phyloP scores from a whole-genome alignment of 176 grass and related monocot species.

The Musa troglodytarum region DNA sequence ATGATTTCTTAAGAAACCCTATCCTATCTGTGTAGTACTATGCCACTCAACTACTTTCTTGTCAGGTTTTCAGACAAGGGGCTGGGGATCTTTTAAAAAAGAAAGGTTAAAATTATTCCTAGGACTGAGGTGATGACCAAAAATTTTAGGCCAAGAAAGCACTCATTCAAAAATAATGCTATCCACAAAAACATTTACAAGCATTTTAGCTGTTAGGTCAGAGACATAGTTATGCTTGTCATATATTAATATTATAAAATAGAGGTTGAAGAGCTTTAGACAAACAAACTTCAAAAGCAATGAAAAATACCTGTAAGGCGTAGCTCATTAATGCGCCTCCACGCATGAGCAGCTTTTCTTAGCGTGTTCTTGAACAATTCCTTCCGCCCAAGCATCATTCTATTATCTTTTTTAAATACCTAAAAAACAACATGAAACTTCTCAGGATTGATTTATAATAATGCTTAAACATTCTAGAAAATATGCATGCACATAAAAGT shows the following conservation, averaged over 20 bases:
- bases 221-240: background rate
- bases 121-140: background rate
- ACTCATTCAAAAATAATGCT: background rate
- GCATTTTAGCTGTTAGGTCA: background rate
- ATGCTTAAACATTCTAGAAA: background rate
- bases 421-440: constrained; percentile 5
- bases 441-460: background rate
- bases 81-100: background rate
- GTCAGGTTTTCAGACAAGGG: background rate
- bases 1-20: background rate
- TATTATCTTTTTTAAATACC: constrained; percentile 84
- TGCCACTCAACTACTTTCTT: background rate
- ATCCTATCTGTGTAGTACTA: background rate
- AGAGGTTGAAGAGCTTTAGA: background rate
- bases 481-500: no score
- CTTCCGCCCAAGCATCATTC: constrained; percentile 70
- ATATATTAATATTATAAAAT: background rate
- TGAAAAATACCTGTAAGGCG: constrained; percentile 54
- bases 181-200: background rate
- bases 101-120: background rate
- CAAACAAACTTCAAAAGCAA: background rate
- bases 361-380: constrained; percentile 92
- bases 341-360: constrained; percentile 60
- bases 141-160: background rate
- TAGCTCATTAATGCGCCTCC: constrained; percentile 77